Evolutionary conservation across 805 yeast genomes (phyloP).

Genomic region (Kodamaea nitidulidarum): DNA sequence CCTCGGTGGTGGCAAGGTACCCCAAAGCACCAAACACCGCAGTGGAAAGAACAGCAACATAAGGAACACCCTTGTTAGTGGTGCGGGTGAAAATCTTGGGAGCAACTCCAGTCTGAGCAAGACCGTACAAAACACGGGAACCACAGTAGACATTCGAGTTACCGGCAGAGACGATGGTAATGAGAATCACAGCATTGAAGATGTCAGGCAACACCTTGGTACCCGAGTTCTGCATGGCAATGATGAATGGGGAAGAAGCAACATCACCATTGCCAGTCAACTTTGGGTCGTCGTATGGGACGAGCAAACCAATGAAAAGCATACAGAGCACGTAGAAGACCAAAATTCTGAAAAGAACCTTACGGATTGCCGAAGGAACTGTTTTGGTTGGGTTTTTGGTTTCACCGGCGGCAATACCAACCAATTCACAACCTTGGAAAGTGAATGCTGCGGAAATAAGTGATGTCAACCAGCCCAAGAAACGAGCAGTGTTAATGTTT

Average conservation of each 20-base stretch:
- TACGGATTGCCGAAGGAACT: slow-evolving; percentile 68
- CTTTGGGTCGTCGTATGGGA: slow-evolving; percentile 63
- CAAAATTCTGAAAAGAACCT: slow-evolving; percentile 62
- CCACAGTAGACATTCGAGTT: slow-evolving; percentile 73
- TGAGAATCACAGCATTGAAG: slow-evolving; percentile 65
- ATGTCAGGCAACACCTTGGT: slow-evolving; percentile 63
- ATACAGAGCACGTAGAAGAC: slow-evolving; percentile 62
- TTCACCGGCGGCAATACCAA: slow-evolving; percentile 76
- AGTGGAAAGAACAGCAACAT: slow-evolving; percentile 51
- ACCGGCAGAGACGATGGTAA: slow-evolving; percentile 73
- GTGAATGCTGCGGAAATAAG: slow-evolving; percentile 75
- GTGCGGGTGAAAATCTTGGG: slow-evolving; percentile 49
- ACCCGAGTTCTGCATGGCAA: slow-evolving; percentile 67
- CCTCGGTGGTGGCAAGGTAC: slow-evolving; percentile 50
- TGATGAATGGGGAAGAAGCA: slow-evolving; percentile 62
- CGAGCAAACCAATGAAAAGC: slow-evolving; percentile 65
- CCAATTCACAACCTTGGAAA: slow-evolving; percentile 74
- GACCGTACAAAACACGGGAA: slow-evolving; percentile 62
- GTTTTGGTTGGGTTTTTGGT: slow-evolving; percentile 63
- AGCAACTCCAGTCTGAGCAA: slow-evolving; percentile 57
- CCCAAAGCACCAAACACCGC: slow-evolving; percentile 62
- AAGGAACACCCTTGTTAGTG: slow-evolving; percentile 60
- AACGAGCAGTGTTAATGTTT: slow-evolving; percentile 50
- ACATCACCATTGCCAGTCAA: slow-evolving; percentile 39
- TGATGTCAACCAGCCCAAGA: slow-evolving; percentile 67